Evolutionary conservation across 352 stramenopile genomes (phyloP).

Genomic region (Globisporangium polare): DNA sequence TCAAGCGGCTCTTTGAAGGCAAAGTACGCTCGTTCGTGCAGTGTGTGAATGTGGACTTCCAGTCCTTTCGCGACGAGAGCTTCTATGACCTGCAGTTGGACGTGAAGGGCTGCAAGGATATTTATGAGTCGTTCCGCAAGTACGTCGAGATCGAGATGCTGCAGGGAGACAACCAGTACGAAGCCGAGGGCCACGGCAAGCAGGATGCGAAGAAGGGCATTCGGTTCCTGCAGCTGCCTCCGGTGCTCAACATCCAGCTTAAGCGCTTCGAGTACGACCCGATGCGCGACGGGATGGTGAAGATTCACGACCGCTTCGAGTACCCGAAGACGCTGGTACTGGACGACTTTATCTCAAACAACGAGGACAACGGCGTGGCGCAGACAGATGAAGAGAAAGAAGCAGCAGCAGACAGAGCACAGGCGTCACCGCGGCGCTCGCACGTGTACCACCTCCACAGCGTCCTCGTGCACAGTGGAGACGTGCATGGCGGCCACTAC

Average conservation of each 20-base stretch:
- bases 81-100: slow-evolving; percentile 93
- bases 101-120: slow-evolving; percentile 88
- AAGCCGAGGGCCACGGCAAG: slow-evolving; percentile 84
- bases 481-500: slow-evolving; percentile 86
- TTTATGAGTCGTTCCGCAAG: slow-evolving; percentile 89
- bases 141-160: slow-evolving; percentile 93
- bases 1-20: slow-evolving; percentile 88
- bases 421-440: slow-evolving; percentile 5
- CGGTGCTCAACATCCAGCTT: slow-evolving; percentile 91
- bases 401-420: not conserved
- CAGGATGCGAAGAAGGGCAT: slow-evolving; percentile 90
- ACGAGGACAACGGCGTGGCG: slow-evolving; percentile 1
- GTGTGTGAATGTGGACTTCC: slow-evolving; percentile 89
- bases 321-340: slow-evolving; percentile 76
- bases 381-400: not conserved
- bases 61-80: slow-evolving; percentile 84
- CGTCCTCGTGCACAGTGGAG: slow-evolving; percentile 81
- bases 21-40: slow-evolving; percentile 89
- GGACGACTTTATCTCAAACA: slow-evolving; percentile 51
- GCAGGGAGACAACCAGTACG: slow-evolving; percentile 93
- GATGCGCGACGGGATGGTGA: slow-evolving; percentile 85
- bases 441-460: slow-evolving; percentile 82
- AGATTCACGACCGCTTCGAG: slow-evolving; percentile 87
- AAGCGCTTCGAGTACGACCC: slow-evolving; percentile 90
- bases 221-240: slow-evolving; percentile 81